Evolutionary conservation across 2,329 filamentous ascomycete species (phyloP).

Genomic region (Neonectria magnoliae): DNA sequence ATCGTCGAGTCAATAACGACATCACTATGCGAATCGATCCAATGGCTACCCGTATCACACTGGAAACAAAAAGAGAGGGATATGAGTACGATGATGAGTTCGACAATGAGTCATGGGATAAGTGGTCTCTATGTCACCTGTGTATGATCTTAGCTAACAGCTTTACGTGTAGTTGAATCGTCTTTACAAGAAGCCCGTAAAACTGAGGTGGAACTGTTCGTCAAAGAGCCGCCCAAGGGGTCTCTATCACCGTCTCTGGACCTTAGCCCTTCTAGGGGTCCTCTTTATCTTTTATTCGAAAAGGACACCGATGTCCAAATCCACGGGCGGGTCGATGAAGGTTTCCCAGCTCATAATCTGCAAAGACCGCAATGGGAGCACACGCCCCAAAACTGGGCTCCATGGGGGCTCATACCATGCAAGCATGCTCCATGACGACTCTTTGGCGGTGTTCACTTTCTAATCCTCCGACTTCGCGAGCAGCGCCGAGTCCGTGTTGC

Average conservation of each 20-base stretch:
- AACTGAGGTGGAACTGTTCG: constrained; percentile 26
- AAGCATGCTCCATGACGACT: constrained; percentile 15
- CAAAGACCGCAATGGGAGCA: constrained; percentile 29
- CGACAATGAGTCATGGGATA: neutral
- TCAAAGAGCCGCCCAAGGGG: constrained; percentile 4
- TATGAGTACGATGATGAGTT: too few species aligned
- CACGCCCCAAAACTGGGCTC: constrained; percentile 28
- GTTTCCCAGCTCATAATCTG: constrained; percentile 28
- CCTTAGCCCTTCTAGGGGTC: constrained; percentile 21
- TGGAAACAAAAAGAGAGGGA: neutral
- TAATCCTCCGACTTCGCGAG: constrained; percentile 16
- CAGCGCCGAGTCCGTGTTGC: constrained; percentile 2
- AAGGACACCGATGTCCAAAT: neutral
- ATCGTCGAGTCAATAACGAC: constrained; percentile 32
- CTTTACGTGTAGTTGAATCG: neutral
- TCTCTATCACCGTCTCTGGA: too few species aligned
- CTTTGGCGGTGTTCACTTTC: constrained; percentile 37
- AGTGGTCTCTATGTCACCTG: neutral
- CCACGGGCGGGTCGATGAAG: constrained; percentile 13
- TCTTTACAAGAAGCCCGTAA: constrained; percentile 20
- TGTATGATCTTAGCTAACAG: neutral
- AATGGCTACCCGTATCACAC: neutral
- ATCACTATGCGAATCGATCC: constrained; percentile 32
- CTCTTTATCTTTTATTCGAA: constrained; percentile 33
- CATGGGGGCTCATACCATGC: constrained; percentile 32